Evolutionary conservation across 2,329 filamentous ascomycete species (phyloP).

Genomic region (Trichoderma breve): DNA sequence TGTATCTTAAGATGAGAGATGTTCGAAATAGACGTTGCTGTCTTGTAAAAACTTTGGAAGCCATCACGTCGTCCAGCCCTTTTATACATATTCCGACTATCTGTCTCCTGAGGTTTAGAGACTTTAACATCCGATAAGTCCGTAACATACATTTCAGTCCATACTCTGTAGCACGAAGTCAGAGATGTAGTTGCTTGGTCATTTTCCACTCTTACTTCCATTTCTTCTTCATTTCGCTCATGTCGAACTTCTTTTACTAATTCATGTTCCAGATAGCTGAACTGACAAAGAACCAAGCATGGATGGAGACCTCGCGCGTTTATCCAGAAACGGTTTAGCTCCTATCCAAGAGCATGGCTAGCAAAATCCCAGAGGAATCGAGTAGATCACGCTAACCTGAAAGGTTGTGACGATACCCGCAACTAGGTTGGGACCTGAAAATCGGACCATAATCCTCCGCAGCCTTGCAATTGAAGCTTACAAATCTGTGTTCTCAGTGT

Average conservation of each 20-base stretch:
- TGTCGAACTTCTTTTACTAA: background rate
- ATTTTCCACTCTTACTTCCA: background rate
- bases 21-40: background rate
- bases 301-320: background rate
- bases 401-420: background rate
- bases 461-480: background rate
- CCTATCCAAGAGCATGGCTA: background rate
- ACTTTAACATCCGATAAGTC: background rate
- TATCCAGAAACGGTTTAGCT: background rate
- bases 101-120: background rate
- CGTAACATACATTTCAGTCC: background rate
- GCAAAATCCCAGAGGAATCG: background rate
- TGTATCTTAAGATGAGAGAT: background rate
- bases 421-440: background rate
- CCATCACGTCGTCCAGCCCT: background rate
- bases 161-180: background rate
- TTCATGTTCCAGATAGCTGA: background rate
- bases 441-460: background rate
- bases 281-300: background rate
- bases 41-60: background rate
- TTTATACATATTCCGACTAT: background rate
- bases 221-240: background rate
- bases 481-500: background rate
- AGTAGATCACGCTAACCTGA: background rate
- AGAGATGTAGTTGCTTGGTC: background rate